Conservation (phyloP, 257 asterid genomes). For the Solanum arcanum region DNA sequence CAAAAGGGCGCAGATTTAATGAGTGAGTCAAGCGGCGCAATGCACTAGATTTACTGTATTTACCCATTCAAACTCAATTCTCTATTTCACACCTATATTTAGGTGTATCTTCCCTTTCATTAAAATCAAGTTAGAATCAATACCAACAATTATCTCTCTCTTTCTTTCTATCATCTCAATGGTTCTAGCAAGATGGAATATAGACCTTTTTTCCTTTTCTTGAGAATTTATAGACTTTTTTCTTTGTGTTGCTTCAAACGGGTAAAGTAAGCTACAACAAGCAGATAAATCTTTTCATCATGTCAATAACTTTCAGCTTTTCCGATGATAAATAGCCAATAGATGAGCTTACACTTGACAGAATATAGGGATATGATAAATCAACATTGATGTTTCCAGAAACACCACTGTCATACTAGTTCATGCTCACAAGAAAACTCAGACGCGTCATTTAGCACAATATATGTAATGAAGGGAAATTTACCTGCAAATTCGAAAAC, state of each 20-base stretch:
- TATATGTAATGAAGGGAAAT: background rate
- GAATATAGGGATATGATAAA: background rate
- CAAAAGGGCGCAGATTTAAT: background rate
- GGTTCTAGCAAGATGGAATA: background rate
- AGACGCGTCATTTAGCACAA: background rate
- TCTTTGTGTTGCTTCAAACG: background rate
- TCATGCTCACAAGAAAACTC: background rate
- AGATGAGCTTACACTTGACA: background rate
- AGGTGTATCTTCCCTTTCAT: background rate
- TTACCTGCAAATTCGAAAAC: constrained; percentile 73
- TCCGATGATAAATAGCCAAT: background rate
- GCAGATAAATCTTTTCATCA: background rate
- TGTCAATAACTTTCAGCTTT: background rate
- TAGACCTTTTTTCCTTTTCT: background rate
- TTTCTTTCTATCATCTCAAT: background rate
- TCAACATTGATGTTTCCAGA: background rate
- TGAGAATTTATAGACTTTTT: background rate
- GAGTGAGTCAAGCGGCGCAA: background rate
- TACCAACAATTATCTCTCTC: background rate
- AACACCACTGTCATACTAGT: background rate
- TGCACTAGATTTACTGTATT: background rate
- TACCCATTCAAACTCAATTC: background rate
- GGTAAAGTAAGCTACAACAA: background rate
- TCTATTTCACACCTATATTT: background rate
- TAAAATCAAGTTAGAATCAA: background rate